Conservation (phyloP, 202 grass and related monocot species). For the Panicum hallii region DNA sequence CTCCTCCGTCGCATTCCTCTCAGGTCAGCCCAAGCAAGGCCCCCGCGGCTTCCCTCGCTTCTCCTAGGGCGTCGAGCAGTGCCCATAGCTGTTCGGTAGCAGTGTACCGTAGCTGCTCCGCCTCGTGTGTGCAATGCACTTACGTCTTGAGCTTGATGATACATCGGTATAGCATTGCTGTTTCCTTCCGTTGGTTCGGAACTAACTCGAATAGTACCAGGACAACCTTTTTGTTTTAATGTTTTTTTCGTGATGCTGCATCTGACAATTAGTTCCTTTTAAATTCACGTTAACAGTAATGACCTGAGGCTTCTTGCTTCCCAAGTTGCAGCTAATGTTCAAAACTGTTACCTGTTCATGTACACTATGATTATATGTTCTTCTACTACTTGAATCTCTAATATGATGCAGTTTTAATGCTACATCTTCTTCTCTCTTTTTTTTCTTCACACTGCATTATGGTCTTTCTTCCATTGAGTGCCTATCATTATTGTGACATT, state of each 20-base stretch:
- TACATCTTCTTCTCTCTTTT: neutral
- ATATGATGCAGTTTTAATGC: neutral
- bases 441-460: too few species aligned
- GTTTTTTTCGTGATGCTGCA: neutral
- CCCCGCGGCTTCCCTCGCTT: neutral
- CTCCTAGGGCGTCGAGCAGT: neutral
- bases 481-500: slow-evolving; percentile 13
- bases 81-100: neutral
- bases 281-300: neutral
- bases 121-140: neutral
- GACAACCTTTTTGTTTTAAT: neutral
- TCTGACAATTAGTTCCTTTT: neutral
- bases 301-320: neutral
- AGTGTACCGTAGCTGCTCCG: too few species aligned
- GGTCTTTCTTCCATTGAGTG: neutral
- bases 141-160: neutral
- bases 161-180: neutral
- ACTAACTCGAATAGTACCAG: neutral
- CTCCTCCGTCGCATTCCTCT: slow-evolving; percentile 71
- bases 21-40: slow-evolving; percentile 50
- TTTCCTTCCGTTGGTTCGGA: neutral
- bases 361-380: neutral
- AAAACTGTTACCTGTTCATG: neutral
- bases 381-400: neutral
- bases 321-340: neutral